These are phyloP conservation scores for Galeopsis tetrahit DNA, from an alignment of 257 asterid genomes.

Conservation along the genomic window DNA sequence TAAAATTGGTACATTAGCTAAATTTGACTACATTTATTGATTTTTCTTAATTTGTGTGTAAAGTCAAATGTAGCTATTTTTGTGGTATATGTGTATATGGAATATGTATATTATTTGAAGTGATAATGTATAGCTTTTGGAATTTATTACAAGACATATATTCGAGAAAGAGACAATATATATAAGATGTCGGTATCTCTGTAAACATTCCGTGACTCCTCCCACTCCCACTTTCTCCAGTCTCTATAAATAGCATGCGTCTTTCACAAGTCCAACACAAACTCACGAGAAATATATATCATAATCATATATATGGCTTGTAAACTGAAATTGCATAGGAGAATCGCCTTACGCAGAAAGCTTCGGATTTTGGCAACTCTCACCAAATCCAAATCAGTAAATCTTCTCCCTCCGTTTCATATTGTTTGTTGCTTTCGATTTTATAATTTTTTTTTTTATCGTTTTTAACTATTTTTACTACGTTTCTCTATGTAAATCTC, in stretches of 20 bases:
- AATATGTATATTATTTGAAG: no score
- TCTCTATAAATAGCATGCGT: conserved; percentile 46
- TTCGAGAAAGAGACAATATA: conserved; percentile 33
- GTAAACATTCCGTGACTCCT: conserved; percentile 66
- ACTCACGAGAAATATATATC: not conserved
- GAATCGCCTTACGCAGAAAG: conserved; percentile 54
- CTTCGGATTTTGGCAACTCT: conserved; percentile 57
- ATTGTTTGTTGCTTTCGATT: no score
- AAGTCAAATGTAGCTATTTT: no score
- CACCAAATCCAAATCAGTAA: conserved; percentile 76
- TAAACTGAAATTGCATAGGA: conserved; percentile 48
- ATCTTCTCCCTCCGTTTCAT: not conserved
- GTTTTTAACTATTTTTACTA: no score
- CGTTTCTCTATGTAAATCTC: no score
- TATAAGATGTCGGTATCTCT: conserved; percentile 41
- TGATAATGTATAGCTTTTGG: not conserved
- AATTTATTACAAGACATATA: conserved; percentile 14
- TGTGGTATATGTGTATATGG: no score
- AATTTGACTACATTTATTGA: no score
- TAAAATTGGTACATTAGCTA: no score
- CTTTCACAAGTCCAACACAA: conserved; percentile 7
- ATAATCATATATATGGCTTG: conserved; percentile 36
- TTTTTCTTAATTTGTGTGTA: no score
- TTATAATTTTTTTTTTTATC: no score
- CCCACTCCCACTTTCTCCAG: conserved; percentile 17